These are phyloP conservation scores for Penicillium cataractarum DNA, from an alignment of 495 filamentous ascomycete species.

Conservation along the genomic window DNA sequence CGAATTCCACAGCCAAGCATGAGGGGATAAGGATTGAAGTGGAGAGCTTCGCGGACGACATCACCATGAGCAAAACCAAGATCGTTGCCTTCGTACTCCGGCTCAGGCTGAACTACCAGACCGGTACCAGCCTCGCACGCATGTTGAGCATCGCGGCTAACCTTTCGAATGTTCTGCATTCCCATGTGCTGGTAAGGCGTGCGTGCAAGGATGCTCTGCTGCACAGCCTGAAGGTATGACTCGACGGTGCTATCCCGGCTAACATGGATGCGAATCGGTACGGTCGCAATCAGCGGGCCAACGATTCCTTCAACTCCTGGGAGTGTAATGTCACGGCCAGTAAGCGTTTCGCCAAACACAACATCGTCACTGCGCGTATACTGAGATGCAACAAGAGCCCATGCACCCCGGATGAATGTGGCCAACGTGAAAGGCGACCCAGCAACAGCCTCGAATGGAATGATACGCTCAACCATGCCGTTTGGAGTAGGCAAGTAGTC, in stretches of 20 bases:
- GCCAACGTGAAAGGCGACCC: constrained; percentile 55
- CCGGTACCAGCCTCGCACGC: constrained; percentile 69
- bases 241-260: constrained; percentile 32
- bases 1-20: constrained; percentile 65
- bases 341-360: constrained; percentile 63
- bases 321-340: constrained; percentile 51
- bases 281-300: constrained; percentile 65
- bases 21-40: constrained; percentile 69
- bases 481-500: constrained; percentile 59
- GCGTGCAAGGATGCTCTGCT: constrained; percentile 53
- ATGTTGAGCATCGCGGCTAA: constrained; percentile 62
- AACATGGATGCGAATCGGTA: constrained; percentile 59
- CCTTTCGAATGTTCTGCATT: constrained; percentile 66
- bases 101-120: constrained; percentile 54
- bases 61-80: constrained; percentile 57
- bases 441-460: constrained; percentile 42
- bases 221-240: constrained; percentile 49
- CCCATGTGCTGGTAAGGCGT: constrained; percentile 69
- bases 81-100: constrained; percentile 48
- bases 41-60: constrained; percentile 62
- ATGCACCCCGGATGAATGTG: constrained; percentile 63
- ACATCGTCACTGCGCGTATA: constrained; percentile 58
- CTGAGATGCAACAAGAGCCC: constrained; percentile 59
- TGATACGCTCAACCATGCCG: constrained; percentile 53
- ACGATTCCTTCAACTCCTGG: constrained; percentile 51